phyloP scores from a whole-genome alignment of 768 basidiomycete species.

The Lactifluus rugatus region DNA sequence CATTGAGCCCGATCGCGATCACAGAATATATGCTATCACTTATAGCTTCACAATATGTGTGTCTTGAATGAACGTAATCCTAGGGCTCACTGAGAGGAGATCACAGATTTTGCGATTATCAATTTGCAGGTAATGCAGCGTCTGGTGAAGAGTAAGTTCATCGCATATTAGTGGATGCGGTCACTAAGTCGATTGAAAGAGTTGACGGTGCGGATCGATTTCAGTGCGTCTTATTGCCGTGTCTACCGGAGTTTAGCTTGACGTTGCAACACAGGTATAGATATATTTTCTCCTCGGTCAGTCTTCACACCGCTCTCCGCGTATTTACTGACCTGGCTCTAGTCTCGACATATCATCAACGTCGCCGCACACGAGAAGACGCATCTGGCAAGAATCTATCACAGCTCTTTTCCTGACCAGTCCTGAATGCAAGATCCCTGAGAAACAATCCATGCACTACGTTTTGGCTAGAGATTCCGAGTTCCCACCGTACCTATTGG shows the following conservation, averaged over 20 bases:
- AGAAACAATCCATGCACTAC: constrained; percentile 46
- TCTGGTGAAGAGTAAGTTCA: constrained; percentile 48
- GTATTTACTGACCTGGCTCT: background rate
- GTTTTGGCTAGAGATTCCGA: constrained; percentile 46
- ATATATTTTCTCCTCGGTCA: constrained; percentile 71
- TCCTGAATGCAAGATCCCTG: constrained; percentile 49
- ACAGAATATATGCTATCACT: constrained; percentile 43
- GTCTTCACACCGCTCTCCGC: background rate
- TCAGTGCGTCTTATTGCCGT: constrained; percentile 40
- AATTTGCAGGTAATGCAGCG: constrained; percentile 41
- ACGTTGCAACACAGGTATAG: constrained; percentile 42
- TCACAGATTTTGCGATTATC: constrained; percentile 54
- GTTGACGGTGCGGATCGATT: constrained; percentile 56
- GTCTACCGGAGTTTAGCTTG: background rate
- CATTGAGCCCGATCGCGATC: background rate
- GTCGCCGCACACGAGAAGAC: constrained; percentile 52
- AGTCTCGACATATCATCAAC: constrained; percentile 50
- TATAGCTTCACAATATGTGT: constrained; percentile 61
- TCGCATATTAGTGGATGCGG: background rate
- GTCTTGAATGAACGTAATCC: constrained; percentile 17
- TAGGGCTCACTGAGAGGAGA: constrained; percentile 13
- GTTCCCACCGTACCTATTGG: constrained; percentile 60
- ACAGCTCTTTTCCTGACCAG: constrained; percentile 55
- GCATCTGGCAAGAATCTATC: constrained; percentile 76
- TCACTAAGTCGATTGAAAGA: constrained; percentile 28